Conservation (phyloP, 495 filamentous ascomycete species). For the Pyronema domesticum region DNA sequence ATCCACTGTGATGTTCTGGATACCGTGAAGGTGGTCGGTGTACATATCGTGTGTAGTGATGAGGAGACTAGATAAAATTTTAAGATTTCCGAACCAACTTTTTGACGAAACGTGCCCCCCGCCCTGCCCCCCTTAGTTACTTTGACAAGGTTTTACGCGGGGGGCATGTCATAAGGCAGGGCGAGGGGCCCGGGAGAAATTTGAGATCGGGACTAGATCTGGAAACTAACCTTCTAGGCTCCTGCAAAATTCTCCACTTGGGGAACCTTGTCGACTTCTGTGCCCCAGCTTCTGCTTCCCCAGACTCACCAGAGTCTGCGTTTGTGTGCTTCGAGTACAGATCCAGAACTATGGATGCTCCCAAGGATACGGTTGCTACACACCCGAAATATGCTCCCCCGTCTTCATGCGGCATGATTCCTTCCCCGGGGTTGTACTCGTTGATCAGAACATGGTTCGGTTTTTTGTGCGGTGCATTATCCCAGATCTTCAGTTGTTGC, state of each 20-base stretch:
- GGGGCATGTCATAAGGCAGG: background rate
- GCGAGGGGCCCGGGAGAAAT: background rate
- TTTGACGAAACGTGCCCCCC: background rate
- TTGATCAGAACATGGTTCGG: slow-evolving; percentile 93
- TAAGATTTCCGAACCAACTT: too few relatives aligned
- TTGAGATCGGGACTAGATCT: too few relatives aligned
- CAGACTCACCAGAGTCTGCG: too few relatives aligned
- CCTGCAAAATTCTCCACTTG: slow-evolving; percentile 61
- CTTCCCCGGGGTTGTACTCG: slow-evolving; percentile 72
- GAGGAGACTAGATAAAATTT: slow-evolving; percentile 34
- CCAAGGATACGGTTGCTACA: slow-evolving; percentile 79
- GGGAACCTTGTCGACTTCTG: slow-evolving; percentile 27
- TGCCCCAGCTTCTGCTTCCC: background rate
- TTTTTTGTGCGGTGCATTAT: slow-evolving; percentile 45
- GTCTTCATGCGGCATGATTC: slow-evolving; percentile 95
- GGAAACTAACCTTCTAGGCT: slow-evolving; percentile 41
- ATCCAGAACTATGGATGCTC: slow-evolving; percentile 58
- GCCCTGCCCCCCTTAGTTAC: background rate
- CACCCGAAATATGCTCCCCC: slow-evolving; percentile 70
- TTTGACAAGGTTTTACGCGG: background rate
- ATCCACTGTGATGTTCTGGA: slow-evolving; percentile 43
- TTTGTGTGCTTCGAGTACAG: slow-evolving; percentile 40
- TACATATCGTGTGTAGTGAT: slow-evolving; percentile 55
- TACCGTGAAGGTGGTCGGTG: slow-evolving; percentile 58
- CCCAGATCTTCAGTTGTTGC: slow-evolving; percentile 42